Conservation (phyloP, 2,329 filamentous ascomycete genomes). For the Aspergillus aculeatus region DNA sequence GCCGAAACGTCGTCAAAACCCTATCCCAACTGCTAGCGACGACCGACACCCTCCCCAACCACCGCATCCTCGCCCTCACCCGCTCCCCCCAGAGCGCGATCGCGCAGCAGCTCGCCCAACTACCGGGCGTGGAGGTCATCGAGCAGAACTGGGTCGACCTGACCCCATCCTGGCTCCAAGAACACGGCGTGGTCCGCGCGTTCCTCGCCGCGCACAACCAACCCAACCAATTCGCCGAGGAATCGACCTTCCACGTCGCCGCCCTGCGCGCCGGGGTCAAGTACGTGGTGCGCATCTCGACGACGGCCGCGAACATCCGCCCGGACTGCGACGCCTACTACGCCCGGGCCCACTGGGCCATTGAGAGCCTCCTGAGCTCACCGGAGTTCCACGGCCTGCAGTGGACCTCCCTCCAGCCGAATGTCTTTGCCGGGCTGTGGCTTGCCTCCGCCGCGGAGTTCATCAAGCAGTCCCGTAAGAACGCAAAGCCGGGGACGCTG, state of each 20-base stretch:
- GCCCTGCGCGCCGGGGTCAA: constrained; percentile 39
- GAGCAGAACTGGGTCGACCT: constrained; percentile 42
- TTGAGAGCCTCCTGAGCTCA: constrained; percentile 39
- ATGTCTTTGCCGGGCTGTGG: constrained; percentile 28
- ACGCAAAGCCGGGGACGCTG: constrained; percentile 32
- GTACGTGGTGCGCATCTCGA: constrained; percentile 47
- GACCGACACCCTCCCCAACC: constrained; percentile 11
- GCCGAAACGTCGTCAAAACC: constrained; percentile 27
- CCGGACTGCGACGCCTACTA: constrained; percentile 40
- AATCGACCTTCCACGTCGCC: constrained; percentile 38
- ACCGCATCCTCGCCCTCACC: constrained; percentile 35
- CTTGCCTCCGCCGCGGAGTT: constrained; percentile 28
- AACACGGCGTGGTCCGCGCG: constrained; percentile 35
- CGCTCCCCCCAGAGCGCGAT: constrained; percentile 25
- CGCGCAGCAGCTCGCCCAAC: constrained; percentile 27
- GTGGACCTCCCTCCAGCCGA: constrained; percentile 45
- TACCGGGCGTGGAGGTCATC: constrained; percentile 36
- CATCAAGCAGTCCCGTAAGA: constrained; percentile 35
- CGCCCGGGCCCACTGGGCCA: constrained; percentile 42
- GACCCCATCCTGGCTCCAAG: constrained; percentile 42
- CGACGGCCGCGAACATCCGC: constrained; percentile 37
- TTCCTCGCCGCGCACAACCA: constrained; percentile 44
- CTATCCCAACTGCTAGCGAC: constrained; percentile 25
- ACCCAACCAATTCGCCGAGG: constrained; percentile 42
- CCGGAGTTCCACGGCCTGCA: constrained; percentile 36